A percentile compares a stretch with the other conserved stretches of the same genome.
These are phyloP conservation scores for Aspergillus sp. DNA, from an alignment of 2,329 filamentous ascomycete species.

Conservation along the genomic window DNA sequence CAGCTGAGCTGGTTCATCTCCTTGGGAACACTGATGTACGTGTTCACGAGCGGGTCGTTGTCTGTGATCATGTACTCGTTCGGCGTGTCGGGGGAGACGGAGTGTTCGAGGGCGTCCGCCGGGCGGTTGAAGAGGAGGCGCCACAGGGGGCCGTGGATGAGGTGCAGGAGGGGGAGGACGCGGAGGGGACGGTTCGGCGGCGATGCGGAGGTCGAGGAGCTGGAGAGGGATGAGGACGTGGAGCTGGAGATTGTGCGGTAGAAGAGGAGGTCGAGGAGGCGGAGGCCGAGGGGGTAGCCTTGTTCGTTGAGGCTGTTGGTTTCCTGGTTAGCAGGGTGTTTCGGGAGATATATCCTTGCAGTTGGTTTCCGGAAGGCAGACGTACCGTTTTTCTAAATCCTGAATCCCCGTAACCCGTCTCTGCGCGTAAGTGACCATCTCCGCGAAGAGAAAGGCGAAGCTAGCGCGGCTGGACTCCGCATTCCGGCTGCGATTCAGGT, in stretches of 20 bases:
- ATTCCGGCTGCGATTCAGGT: conserved; percentile 84
- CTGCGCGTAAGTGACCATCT: conserved; percentile 96
- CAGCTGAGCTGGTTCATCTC: conserved; percentile 98
- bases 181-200: conserved; percentile 76
- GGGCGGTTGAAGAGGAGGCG: conserved; percentile 86
- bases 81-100: conserved; percentile 73
- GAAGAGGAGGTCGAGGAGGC: conserved; percentile 91
- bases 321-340: background rate
- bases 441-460: conserved; percentile 93
- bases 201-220: conserved; percentile 68
- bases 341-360: background rate
- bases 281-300: conserved; percentile 90
- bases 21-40: conserved; percentile 86
- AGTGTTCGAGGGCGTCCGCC: conserved; percentile 90
- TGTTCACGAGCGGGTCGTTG: conserved; percentile 94
- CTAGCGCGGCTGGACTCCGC: conserved; percentile 87
- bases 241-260: conserved; percentile 77
- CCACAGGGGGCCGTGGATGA: conserved; percentile 92
- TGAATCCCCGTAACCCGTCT: conserved; percentile 85
- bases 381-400: conserved; percentile 85
- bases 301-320: conserved; percentile 73
- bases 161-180: conserved; percentile 87
- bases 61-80: conserved; percentile 99
- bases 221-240: conserved; percentile 83
- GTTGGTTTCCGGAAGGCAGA: background rate